Evolutionary conservation across 176 grass and related monocot genomes (phyloP).

Genomic region (Aegilops sharonensis): DNA sequence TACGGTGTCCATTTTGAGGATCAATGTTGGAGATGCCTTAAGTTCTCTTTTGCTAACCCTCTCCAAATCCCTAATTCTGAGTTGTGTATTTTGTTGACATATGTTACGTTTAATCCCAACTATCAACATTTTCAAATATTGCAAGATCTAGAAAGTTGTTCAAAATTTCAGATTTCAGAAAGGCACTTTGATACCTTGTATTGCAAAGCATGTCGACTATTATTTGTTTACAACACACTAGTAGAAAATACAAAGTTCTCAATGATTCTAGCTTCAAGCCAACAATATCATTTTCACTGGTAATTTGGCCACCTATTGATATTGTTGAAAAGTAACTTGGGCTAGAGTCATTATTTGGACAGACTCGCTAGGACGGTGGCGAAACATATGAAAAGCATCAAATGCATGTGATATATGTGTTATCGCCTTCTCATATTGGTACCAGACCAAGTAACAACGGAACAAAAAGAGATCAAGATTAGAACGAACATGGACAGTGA

Average conservation of each 20-base stretch:
- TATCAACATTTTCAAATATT: neutral
- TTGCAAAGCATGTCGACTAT: too few relatives aligned
- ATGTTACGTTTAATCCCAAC: neutral
- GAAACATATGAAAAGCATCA: constrained; percentile 6
- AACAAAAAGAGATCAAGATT: neutral
- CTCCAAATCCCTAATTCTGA: neutral
- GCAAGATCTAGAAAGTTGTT: neutral
- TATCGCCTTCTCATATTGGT: neutral
- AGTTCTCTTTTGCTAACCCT: neutral
- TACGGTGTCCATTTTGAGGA: too few relatives aligned
- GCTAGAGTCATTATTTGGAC: neutral
- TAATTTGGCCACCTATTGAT: too few relatives aligned
- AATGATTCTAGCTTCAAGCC: constrained; percentile 10
- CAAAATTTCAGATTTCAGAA: too few relatives aligned
- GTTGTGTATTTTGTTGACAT: neutral
- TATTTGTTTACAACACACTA: too few relatives aligned
- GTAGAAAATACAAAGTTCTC: neutral
- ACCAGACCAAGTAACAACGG: neutral
- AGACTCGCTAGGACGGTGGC: neutral
- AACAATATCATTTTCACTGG: too few relatives aligned
- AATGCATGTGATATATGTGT: neutral
- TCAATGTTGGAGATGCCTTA: too few relatives aligned
- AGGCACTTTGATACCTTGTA: too few relatives aligned
- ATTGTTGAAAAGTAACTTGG: too few relatives aligned
- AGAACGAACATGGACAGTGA: too few relatives aligned